phyloP scores from a whole-genome alignment of 768 basidiomycete genomes.

The Tylopilus subfusipes region DNA sequence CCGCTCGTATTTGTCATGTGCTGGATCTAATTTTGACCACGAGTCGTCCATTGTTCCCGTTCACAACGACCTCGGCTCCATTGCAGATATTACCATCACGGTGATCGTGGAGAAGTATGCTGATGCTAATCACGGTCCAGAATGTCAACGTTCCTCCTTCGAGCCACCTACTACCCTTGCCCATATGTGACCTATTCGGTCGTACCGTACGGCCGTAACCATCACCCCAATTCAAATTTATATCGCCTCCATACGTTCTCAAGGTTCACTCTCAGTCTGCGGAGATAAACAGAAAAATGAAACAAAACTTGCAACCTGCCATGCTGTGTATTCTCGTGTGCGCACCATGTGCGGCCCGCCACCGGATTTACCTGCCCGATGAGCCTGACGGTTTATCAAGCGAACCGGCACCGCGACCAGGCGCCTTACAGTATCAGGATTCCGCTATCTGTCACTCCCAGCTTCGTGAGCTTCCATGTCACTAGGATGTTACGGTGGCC shows the following conservation, averaged over 20 bases:
- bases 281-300: slow-evolving; percentile 25
- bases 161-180: background rate
- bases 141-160: background rate
- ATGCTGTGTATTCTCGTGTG: slow-evolving; percentile 6
- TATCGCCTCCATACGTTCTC: background rate
- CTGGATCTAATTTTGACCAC: slow-evolving; percentile 7
- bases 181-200: background rate
- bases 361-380: slow-evolving; percentile 9
- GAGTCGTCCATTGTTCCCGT: background rate
- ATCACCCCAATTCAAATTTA: slow-evolving; percentile 10
- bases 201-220: slow-evolving; percentile 21
- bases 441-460: background rate
- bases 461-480: background rate
- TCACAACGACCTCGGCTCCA: background rate
- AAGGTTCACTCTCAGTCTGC: slow-evolving; percentile 9
- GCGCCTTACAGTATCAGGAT: background rate
- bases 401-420: slow-evolving; percentile 8
- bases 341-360: slow-evolving; percentile 2
- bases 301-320: slow-evolving; percentile 1
- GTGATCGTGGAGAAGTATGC: background rate
- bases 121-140: slow-evolving; percentile 1
- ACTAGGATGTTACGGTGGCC: background rate
- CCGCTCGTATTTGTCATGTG: slow-evolving; percentile 3
- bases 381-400: slow-evolving; percentile 2
- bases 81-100: too few species aligned